Base-by-base conservation (phyloP, 2,329 filamentous ascomycete genomes). In the Cadophora sp. region DNA sequence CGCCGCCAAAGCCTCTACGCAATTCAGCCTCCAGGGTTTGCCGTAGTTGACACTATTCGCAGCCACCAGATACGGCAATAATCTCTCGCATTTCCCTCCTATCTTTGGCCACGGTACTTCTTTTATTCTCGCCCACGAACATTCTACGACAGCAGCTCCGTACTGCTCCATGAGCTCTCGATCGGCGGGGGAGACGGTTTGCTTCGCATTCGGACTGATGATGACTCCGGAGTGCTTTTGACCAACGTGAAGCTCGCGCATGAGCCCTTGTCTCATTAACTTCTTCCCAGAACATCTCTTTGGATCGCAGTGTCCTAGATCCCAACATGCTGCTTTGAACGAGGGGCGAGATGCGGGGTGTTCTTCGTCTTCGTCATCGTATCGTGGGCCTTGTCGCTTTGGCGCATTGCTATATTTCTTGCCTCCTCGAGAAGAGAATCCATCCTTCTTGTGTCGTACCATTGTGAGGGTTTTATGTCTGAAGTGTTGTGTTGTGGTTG, bases 1-100 rank as follows among this genome's bases (percentile, higher is more conserved):
- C 3, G 96, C 95, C 0, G 94, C 96, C 56, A 99, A 83, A 4
- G 96, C 96, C 82, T 99, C 96, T 36, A 94, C 96, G 75, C 96
- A 99, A 79, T 99, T 99, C 70, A 99, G 79, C 64, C 94, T 85
- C 92, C 94, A 97, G 5, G 96, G 96, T 76, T 93, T 92, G 68
- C 96, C 96, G 80, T 99, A 99, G 81, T 99, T 99, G 76, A 97
- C 96, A 1, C 92, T 91, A 78, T 99, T 99, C 58, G 96, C 96
- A 6, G 96, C 96, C 59, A 99, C 94, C 8, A 99, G 89, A 79
- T 99, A 99, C 0, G 96, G 96, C 65, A 99, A 82, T 70, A 97
- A 80, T 63, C 96, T 85, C 82, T 97, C 94, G 79, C 94, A 97
- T 79, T 94, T 96, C 27, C 96, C 96, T 33, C 96, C 96, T 67